Conservation (phyloP, 1,284 basidiomycete species). For the Ganoderma sinense region DNA sequence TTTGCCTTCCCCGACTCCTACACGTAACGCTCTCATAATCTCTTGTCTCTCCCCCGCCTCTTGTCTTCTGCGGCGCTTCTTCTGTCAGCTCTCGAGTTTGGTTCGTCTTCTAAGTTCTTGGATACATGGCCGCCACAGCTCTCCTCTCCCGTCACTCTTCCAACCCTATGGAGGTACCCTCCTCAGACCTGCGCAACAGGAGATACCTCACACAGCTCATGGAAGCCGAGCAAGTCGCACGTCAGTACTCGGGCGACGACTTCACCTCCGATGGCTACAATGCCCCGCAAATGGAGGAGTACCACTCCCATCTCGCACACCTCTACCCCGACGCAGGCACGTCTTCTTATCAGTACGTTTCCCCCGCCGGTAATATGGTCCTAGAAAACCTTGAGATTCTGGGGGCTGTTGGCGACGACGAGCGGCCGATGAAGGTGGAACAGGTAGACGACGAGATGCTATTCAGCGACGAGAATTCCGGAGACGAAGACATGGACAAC, state of each 20-base stretch:
- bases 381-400: constrained; percentile 7
- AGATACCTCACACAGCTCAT: constrained; percentile 47
- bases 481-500: constrained; percentile 53
- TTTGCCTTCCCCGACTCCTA: not conserved
- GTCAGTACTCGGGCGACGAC: constrained; percentile 38
- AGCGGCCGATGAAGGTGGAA: constrained; percentile 18
- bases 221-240: constrained; percentile 23
- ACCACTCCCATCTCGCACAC: constrained; percentile 61
- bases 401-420: not conserved
- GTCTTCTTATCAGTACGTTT: constrained; percentile 19
- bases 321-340: constrained; percentile 43
- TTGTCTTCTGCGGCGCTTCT: constrained; percentile 6
- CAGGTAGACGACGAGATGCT: constrained; percentile 14
- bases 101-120: constrained; percentile 28
- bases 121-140: constrained; percentile 40
- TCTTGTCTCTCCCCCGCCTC: constrained; percentile 8
- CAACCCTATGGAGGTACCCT: constrained; percentile 75
- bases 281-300: constrained; percentile 51
- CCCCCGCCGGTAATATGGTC: constrained; percentile 22
- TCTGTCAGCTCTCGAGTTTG: not conserved
- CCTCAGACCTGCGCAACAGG: constrained; percentile 66
- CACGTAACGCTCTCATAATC: constrained; percentile 1
- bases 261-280: constrained; percentile 60
- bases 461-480: constrained; percentile 6
- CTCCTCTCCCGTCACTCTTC: constrained; percentile 78